A percentile compares a stretch with the other conserved stretches of the same genome.
Evolutionary conservation across 306 rosid species (phyloP).

Genomic region (Styphnolobium japonicum): DNA sequence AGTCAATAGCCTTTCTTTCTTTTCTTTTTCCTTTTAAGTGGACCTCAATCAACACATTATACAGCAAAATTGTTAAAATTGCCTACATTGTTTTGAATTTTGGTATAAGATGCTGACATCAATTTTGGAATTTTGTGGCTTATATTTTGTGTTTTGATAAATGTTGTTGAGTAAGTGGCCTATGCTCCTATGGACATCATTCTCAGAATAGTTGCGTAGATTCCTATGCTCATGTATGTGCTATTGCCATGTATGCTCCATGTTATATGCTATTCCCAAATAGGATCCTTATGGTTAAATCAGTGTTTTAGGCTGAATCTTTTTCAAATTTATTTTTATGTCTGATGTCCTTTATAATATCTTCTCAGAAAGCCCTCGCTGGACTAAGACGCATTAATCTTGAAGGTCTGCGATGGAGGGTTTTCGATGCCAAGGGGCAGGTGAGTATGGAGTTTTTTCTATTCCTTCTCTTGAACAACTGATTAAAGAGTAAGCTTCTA

Average conservation of each 20-base stretch:
- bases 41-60: background rate
- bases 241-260: background rate
- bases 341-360: background rate
- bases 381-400: constrained; percentile 84
- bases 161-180: background rate
- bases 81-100: background rate
- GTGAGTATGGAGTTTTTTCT: constrained; percentile 34
- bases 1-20: background rate
- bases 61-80: background rate
- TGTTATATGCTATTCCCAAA: background rate
- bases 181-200: background rate
- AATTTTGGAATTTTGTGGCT: background rate
- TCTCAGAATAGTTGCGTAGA: background rate
- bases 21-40: background rate
- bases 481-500: background rate
- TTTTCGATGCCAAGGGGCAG: constrained; percentile 93
- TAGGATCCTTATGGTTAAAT: background rate
- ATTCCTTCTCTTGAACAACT: background rate
- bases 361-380: constrained; percentile 80
- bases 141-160: background rate
- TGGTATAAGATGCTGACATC: background rate
- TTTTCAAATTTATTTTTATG: background rate
- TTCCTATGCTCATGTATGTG: background rate
- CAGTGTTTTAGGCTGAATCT: background rate
- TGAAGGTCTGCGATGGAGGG: constrained; percentile 88